phyloP scores from a whole-genome alignment of 306 rosid species.

The Pyrus pyrifolia region DNA sequence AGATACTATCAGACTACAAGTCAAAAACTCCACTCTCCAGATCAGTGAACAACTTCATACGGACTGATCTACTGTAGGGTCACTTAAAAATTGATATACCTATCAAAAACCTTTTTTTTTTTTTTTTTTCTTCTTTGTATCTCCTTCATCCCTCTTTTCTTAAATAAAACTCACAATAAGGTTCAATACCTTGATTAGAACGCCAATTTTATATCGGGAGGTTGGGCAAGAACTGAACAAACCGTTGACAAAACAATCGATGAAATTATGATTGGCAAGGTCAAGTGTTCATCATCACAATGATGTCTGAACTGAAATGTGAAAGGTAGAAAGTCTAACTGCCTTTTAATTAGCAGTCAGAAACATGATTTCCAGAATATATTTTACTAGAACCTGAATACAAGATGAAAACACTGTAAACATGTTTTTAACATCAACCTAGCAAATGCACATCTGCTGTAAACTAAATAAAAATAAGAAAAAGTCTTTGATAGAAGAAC shows the following conservation, averaged over 20 bases:
- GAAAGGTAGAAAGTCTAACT: not conserved
- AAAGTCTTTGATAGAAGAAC: not conserved
- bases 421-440: not conserved
- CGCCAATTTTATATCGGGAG: not conserved
- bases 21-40: not conserved
- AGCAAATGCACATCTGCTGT: constrained; percentile 5
- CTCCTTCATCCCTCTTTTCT: not conserved
- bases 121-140: fast-evolving
- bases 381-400: not conserved
- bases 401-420: not conserved
- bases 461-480: not conserved
- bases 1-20: not conserved
- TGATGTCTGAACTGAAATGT: not conserved
- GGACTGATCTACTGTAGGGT: not conserved
- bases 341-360: not conserved
- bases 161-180: not conserved
- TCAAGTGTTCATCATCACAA: not conserved
- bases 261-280: not conserved
- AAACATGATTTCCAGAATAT: not conserved
- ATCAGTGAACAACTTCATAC: not conserved
- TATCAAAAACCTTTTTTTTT: too few relatives aligned
- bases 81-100: not conserved
- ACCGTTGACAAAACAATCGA: not conserved
- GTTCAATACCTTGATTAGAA: not conserved
- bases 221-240: not conserved